Base-by-base conservation (phyloP, 371 early-diverging fungal genomes). In the Mortierella sp. region DNA sequence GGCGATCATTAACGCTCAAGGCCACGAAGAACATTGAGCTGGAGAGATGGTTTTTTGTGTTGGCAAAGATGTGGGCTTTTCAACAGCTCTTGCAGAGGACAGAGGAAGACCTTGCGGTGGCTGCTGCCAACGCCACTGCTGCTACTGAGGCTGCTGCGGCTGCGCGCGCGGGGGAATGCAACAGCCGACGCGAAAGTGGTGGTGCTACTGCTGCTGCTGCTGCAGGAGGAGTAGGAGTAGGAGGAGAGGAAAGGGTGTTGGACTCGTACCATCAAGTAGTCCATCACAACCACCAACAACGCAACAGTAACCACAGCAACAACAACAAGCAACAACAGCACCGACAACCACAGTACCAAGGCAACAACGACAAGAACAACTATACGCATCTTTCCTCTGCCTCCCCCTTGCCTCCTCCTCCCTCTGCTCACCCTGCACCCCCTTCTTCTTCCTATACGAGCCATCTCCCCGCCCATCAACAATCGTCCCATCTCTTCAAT, bases 31-130 rank as follows among this genome's bases (percentile, higher is more conserved):
- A 80, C 6, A 19, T 71, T 37, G 80, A 80, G 5, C 61, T 80
- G 13, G 75, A 80, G 19, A 71, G 80, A n/a, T 80, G 80, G 80
- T 80, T 51, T 31, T 80, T 80, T 67, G 76, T 80, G 1, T 46
- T 80, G 28, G 59, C 75, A 43, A 80, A 80, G 55, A 80, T 80
- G 50, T 80, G 80, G 80, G 51, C 69, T 5, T 74, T 53, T 21
- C 73, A 73, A 34, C 74, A 74, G 28, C 55, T 74, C 31, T 31
- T 76, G 10, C 54, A 70, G 55, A 61, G 61, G 61, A 34, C 61
- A 16, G 61, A 61, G 61, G 61, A 61, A 6, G 61, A 61, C 6
- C 34, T 34, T 61, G 61, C 34, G 5, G 34, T 34, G 0, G 34
- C 61, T 31, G 61, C 61, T 34, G 61, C 61, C 0, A 21, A 14